Evolutionary conservation across 2,329 filamentous ascomycete species (phyloP).

Genomic region (Hirsutella rhossiliensis): DNA sequence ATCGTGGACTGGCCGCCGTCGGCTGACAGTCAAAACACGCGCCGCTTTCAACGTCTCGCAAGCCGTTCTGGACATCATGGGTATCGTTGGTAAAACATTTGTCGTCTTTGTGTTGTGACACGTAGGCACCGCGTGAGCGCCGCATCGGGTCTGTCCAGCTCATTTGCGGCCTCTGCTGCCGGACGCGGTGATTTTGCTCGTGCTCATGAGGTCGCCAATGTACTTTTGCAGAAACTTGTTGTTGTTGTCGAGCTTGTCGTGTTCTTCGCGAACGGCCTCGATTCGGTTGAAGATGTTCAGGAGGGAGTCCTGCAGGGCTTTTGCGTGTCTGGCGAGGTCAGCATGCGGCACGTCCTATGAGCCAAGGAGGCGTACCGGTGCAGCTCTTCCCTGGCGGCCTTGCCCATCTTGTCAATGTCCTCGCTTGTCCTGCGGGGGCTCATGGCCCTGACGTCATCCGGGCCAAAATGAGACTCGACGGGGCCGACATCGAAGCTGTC

Average conservation of each 20-base stretch:
- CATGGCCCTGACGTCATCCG: slow-evolving; percentile 87
- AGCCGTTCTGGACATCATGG: too few relatives aligned
- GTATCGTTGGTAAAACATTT: too few relatives aligned
- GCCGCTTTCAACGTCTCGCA: too few relatives aligned
- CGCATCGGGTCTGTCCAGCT: slow-evolving; percentile 9
- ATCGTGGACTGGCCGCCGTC: too few relatives aligned
- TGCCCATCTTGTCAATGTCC: slow-evolving; percentile 77
- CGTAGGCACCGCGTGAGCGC: too few relatives aligned
- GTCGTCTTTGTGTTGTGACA: too few relatives aligned
- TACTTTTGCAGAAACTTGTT: slow-evolving; percentile 98
- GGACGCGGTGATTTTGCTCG: slow-evolving; percentile 58
- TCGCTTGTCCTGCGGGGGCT: slow-evolving; percentile 83
- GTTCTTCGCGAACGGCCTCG: slow-evolving; percentile 85
- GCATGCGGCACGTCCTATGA: neutral
- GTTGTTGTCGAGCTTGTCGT: slow-evolving; percentile 92
- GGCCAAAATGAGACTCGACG: slow-evolving; percentile 63
- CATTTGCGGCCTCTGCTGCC: slow-evolving; percentile 41
- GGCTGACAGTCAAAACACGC: too few relatives aligned
- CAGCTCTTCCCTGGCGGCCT: slow-evolving; percentile 61
- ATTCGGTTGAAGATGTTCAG: slow-evolving; percentile 85
- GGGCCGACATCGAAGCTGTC: slow-evolving; percentile 64
- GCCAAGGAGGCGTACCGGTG: slow-evolving; percentile 39
- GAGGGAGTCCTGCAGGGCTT: slow-evolving; percentile 77
- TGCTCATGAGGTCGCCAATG: slow-evolving; percentile 89
- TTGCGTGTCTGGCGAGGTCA: slow-evolving; percentile 57